Conservation (phyloP, 2,329 filamentous ascomycete species). For the Trichoderma sp. region DNA sequence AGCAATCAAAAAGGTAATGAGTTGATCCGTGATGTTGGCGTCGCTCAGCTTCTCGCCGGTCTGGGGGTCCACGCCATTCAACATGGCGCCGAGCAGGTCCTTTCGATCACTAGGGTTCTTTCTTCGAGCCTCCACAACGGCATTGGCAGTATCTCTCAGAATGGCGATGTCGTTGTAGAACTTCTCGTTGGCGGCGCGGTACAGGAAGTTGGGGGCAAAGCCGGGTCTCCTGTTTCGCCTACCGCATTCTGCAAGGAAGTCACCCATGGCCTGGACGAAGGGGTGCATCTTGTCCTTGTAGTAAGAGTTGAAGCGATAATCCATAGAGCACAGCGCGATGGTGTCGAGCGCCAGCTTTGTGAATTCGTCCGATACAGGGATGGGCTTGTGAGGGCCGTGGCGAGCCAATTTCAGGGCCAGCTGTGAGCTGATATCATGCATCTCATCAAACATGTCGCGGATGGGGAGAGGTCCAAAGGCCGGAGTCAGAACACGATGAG, state of each 20-base stretch:
- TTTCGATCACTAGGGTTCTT: constrained; percentile 55
- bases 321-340: constrained; percentile 68
- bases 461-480: constrained; percentile 69
- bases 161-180: constrained; percentile 54
- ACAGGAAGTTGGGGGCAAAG: constrained; percentile 47
- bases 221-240: constrained; percentile 47
- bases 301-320: constrained; percentile 71
- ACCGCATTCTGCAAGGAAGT: constrained; percentile 58
- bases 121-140: constrained; percentile 60
- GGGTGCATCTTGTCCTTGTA: constrained; percentile 68
- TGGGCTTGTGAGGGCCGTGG: constrained; percentile 54
- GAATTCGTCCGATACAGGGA: constrained; percentile 64
- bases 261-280: constrained; percentile 65
- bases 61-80: constrained; percentile 63
- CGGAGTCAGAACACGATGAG: constrained; percentile 63
- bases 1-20: constrained; percentile 70
- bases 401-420: constrained; percentile 67
- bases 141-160: constrained; percentile 53
- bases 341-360: constrained; percentile 72
- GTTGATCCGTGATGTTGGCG: constrained; percentile 62
- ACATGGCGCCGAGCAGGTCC: constrained; percentile 68
- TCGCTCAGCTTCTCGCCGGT: constrained; percentile 65
- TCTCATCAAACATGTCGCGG: constrained; percentile 65
- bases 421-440: constrained; percentile 66
- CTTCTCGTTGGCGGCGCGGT: constrained; percentile 47